Base-by-base conservation (phyloP, 768 basidiomycete genomes). In the Rhodosporidiobolus odoratus region DNA sequence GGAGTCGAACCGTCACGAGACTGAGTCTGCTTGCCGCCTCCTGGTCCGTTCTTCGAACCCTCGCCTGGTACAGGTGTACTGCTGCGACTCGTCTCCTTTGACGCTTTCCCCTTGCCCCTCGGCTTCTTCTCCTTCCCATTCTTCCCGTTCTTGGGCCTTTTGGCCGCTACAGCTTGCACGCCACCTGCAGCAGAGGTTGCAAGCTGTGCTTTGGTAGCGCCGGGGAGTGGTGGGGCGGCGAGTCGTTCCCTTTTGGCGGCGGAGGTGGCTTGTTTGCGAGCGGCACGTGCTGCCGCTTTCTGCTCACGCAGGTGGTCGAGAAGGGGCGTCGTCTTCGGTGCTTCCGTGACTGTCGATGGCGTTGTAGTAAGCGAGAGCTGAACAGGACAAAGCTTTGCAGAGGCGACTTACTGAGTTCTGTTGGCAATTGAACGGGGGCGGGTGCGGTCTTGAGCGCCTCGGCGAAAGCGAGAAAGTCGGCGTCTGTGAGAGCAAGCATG, bases 221-320 rank as follows among this genome's bases (percentile, higher is more conserved):
- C 58, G 25, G 65, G 56, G 17, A 40, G 50, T 17, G 38, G 52
- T 12, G 53, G 19, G 10, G 52, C 37, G n/a, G n/a, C n/a, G n/a
- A 13, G 9, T 88, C 89, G 37, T 72, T 47, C 60, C 52, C 63
- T 73, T 70, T 65, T 66, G 40, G n/a, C n/a, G 30, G 41, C 71
- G 41, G 38, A 61, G 12, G 4, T 27, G 13, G 43, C 75, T 88
- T 87, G 76, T 87, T 90, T 78, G 89, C 90, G 75, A 85, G 87
- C 75, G 13, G 86, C 85, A 0, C 85, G 84, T 8, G 53, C 56
- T 32, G 68, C 70, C 10, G 84, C 83, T 77, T 88, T 89, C 79
- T 91, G 89, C 0, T 90, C 89, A 74, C 92, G 91, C 72, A 98
- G 86, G 1, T 93, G 91, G 77, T 95, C 94, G 57, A 99, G 86